Base-by-base conservation (phyloP, 208 protist genomes). In the Balamuthia mandrillaris region DNA sequence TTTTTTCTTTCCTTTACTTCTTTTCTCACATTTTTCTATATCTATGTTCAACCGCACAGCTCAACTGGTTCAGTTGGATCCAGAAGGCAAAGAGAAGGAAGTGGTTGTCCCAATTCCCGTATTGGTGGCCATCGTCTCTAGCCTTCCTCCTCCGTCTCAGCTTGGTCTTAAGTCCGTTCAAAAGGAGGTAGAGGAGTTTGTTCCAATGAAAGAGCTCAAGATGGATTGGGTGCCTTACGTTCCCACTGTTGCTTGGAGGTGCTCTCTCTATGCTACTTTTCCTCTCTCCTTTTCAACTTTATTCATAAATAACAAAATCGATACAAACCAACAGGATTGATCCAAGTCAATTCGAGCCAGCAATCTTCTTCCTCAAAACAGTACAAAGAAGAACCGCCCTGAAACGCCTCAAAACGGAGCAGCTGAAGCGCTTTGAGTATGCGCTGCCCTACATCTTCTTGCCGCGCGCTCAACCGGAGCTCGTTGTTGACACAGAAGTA, bases 211-310 rank as follows among this genome's bases (percentile, higher is more conserved):
- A 18, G 39, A 84, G 39, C 51, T 88, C 16, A 88, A 88, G 61
- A 88, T 88, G 85, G 52, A 66, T 61, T 88, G 77, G 77, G 41
- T 79, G 24, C 85, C 84, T 51, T 83, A 75, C 51, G 82, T 87
- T 27, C 84, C 84, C 47, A 83, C 61, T 47, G 2, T 33, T 12
- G 52, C 27, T 35, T 83, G 75, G 75, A 83, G 52, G 75, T 83
- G 29, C 10, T n/a, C 47, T 37, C 12, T 33, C 5, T 18, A 58
- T 6, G 14, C 45, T 5, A 12, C 5, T 6, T 65, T 5, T 3
- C 42, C 37, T 5, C 54, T 35, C 37, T 21, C 68, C 18, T 78
- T 78, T 16, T 56, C 6, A 29, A 21, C n/a, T 42, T 74, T 74
- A 42, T 74, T 74, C 2, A 61, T 31, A 61, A 12, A 2, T 31